Percentiles rank a stretch among this genome's conserved stretches.
Conservation (phyloP, 495 filamentous ascomycete species). For the Thermothielavioides terrestris region DNA sequence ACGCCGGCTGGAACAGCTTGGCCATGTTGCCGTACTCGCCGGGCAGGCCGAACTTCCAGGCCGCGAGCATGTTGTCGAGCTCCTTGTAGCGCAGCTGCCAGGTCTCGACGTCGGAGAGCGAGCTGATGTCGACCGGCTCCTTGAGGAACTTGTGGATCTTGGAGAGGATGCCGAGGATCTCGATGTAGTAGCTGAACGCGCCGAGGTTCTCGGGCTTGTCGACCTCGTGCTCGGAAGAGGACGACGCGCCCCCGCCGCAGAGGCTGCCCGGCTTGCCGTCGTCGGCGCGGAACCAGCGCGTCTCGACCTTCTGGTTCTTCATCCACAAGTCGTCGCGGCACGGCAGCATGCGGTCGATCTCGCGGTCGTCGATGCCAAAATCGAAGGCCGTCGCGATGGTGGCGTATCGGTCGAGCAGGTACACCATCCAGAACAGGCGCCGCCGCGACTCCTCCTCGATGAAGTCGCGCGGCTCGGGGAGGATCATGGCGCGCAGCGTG, state of each 20-base stretch:
- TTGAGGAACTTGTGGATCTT: constrained; percentile 80
- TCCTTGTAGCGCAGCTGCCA: constrained; percentile 84
- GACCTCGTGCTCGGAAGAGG: constrained; percentile 57
- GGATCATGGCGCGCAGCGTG: constrained; percentile 68
- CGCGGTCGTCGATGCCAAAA: constrained; percentile 76
- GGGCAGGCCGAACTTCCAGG: constrained; percentile 77
- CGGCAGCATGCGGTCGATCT: constrained; percentile 78
- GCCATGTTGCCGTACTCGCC: constrained; percentile 73
- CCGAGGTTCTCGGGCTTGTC: constrained; percentile 74
- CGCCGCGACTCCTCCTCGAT: constrained; percentile 80
- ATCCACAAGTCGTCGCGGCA: constrained; percentile 81
- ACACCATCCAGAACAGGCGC: constrained; percentile 88
- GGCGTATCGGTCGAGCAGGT: constrained; percentile 78
- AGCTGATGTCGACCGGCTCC: constrained; percentile 77
- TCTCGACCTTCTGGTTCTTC: constrained; percentile 74
- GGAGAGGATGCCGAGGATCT: constrained; percentile 76
- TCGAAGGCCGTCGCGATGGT: constrained; percentile 85
- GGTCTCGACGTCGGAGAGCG: constrained; percentile 71
- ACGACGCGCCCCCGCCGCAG: constrained; percentile 18
- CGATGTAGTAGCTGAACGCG: constrained; percentile 76
- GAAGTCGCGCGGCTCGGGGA: constrained; percentile 74
- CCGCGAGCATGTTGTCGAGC: constrained; percentile 64
- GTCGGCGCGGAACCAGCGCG: constrained; percentile 64
- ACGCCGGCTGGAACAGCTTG: constrained; percentile 55
- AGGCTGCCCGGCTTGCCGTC: constrained; percentile 20